Conservation (phyloP, 768 basidiomycete genomes). For the Gyrodon lividus region DNA sequence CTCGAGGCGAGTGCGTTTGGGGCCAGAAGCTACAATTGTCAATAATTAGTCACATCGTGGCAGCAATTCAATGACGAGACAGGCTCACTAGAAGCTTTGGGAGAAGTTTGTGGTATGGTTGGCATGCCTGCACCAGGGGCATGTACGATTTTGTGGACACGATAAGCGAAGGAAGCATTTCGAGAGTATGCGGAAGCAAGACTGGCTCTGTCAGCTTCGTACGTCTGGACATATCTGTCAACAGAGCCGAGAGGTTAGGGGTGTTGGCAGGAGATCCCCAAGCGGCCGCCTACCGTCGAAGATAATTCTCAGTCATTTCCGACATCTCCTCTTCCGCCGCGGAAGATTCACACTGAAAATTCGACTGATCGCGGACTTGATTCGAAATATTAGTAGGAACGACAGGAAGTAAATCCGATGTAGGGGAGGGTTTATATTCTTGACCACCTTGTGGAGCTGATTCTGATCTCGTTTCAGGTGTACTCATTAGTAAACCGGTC, state of each 20-base stretch:
- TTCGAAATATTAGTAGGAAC: not conserved
- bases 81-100: slow-evolving; percentile 18
- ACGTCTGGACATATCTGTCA: slow-evolving; percentile 31
- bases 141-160: slow-evolving; percentile 15
- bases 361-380: not conserved
- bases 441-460: not conserved
- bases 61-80: not conserved
- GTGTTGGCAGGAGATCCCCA: not conserved
- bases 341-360: not conserved
- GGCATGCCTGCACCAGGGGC: not conserved
- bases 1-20: slow-evolving; percentile 27
- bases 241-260: slow-evolving; percentile 5
- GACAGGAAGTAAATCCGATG: not conserved
- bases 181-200: slow-evolving; percentile 33
- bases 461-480: not conserved
- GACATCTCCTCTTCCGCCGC: slow-evolving; percentile 24
- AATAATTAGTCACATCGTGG: not conserved
- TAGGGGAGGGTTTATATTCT: not conserved
- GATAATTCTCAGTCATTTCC: slow-evolving; percentile 30
- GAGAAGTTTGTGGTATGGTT: slow-evolving; percentile 1
- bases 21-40: slow-evolving; percentile 13
- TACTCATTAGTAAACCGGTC: not conserved
- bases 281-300: slow-evolving; percentile 25
- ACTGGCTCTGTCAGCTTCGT: slow-evolving; percentile 31
- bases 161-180: slow-evolving; percentile 32